These are phyloP conservation scores for Gorgonomyces haynaldii DNA, from an alignment of 192 early-diverging fungal genomes.

Conservation along the genomic window DNA sequence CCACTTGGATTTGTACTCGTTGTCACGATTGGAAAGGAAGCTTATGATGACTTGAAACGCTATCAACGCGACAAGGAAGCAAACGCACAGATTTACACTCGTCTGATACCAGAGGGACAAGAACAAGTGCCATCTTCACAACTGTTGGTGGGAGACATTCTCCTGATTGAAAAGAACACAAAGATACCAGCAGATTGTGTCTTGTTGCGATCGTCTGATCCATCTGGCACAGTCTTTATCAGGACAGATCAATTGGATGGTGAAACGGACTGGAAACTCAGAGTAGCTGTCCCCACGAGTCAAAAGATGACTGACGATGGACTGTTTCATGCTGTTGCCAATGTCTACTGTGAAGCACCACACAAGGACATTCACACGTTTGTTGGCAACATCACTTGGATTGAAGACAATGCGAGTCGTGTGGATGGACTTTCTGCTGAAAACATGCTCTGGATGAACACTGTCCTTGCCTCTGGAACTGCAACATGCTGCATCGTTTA, in stretches of 20 bases:
- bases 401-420: constrained; percentile 12
- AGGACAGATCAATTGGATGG: constrained; percentile 95
- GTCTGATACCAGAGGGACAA: constrained; percentile 44
- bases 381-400: constrained; percentile 55
- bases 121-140: constrained; percentile 63
- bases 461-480: constrained; percentile 81
- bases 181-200: constrained; percentile 86
- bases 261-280: constrained; percentile 95
- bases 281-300: constrained; percentile 67
- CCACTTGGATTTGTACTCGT: constrained; percentile 81
- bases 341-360: constrained; percentile 79
- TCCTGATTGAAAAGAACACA: constrained; percentile 76
- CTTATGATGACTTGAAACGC: constrained; percentile 75
- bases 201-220: constrained; percentile 71
- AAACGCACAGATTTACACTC: constrained; percentile 71
- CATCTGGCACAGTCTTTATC: constrained; percentile 82
- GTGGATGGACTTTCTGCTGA: constrained; percentile 68
- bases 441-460: constrained; percentile 93
- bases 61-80: constrained; percentile 75
- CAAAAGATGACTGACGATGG: constrained; percentile 58
- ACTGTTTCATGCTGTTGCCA: constrained; percentile 49
- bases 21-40: constrained; percentile 89
- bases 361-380: constrained; percentile 92
- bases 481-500: constrained; percentile 80
- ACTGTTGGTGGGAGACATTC: constrained; percentile 79